phyloP scores from a whole-genome alignment of 2,329 filamentous ascomycete species.

The Penicillium sp. region DNA sequence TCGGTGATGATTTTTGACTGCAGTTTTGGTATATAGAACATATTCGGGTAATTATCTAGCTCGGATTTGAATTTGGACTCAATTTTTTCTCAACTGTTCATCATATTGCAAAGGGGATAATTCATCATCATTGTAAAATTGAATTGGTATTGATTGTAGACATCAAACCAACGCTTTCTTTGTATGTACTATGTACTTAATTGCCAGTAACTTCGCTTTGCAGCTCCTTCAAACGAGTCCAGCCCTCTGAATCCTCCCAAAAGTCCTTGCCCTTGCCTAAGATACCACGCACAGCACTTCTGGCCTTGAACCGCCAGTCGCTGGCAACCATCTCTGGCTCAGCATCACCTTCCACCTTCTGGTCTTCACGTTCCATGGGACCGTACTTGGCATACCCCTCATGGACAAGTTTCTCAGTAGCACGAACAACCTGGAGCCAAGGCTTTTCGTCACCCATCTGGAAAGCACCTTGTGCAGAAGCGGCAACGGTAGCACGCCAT shows the following conservation, averaged over 20 bases:
- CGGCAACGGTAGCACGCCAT: slow-evolving; percentile 69
- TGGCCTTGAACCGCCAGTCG: slow-evolving; percentile 85
- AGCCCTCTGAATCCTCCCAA: slow-evolving; percentile 70
- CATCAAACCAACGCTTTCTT: slow-evolving; percentile 6
- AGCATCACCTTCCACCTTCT: slow-evolving; percentile 44
- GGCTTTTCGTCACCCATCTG: slow-evolving; percentile 59
- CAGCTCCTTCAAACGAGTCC: slow-evolving; percentile 40
- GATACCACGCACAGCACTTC: slow-evolving; percentile 79
- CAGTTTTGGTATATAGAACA: neutral
- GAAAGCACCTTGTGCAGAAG: slow-evolving; percentile 45
- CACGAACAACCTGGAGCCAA: slow-evolving; percentile 72
- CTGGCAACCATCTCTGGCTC: slow-evolving; percentile 65
- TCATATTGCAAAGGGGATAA: neutral
- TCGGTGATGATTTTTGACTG: neutral
- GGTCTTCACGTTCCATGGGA: slow-evolving; percentile 57
- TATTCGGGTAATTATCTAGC: neutral
- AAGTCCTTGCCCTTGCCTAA: slow-evolving; percentile 76
- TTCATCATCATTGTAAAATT: neutral
- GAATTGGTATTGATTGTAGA: neutral
- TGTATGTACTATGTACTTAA: slow-evolving; percentile 14
- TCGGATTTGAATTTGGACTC: neutral
- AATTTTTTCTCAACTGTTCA: neutral
- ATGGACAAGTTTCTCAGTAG: slow-evolving; percentile 74
- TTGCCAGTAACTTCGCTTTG: slow-evolving; percentile 37
- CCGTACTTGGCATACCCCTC: slow-evolving; percentile 81